Base-by-base conservation (phyloP, 306 rosid genomes). In the Spatholobus suberectus region DNA sequence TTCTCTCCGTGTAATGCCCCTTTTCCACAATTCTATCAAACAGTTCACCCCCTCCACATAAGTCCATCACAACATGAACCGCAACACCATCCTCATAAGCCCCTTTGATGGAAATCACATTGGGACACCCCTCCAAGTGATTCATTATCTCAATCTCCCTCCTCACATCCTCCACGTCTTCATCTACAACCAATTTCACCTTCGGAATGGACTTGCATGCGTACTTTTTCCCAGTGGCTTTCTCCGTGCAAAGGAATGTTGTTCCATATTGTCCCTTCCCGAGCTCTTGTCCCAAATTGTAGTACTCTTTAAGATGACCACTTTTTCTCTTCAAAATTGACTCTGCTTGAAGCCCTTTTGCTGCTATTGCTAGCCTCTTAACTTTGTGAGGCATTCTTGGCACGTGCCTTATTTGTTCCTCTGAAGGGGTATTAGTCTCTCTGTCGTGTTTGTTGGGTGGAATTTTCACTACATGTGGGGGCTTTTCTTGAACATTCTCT, bases 91-190 rank as follows among this genome's bases (percentile, higher is more conserved):
- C 98, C 80, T 94, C 98, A 78, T 88, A 89, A 46, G 95, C 94
- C 51, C 86, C 95, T 86, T 88, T 90, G 12, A 94, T 90, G 0
- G 94, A 77, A 1, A 92, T 49, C 52, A 92, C 84, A 86, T 79
- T 88, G 5, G 88, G 23, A 76, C 79, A 76, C 52, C 94, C 98
- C 0, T 85, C 54, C 83, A 94, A 89, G 85, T 94, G 98, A 82
- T 92, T 97, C 98, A 94, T 89, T 76, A 92, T 89, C 85, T 87
- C 90, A 86, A 94, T 89, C 86, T 94, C 98, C 88, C 94, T 92
- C 89, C 94, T 89, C 79, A 94, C 95, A 85, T 90, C 97, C 37
- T 89, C 97, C 63, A 92, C 88, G 70, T 94, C 98, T 3, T 86
- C 95, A 9, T 40, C 23, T 0, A 52, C 83, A 35, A 83, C 76